Conservation (phyloP, 306 rosid genomes). For the Clitoria ternatea region DNA sequence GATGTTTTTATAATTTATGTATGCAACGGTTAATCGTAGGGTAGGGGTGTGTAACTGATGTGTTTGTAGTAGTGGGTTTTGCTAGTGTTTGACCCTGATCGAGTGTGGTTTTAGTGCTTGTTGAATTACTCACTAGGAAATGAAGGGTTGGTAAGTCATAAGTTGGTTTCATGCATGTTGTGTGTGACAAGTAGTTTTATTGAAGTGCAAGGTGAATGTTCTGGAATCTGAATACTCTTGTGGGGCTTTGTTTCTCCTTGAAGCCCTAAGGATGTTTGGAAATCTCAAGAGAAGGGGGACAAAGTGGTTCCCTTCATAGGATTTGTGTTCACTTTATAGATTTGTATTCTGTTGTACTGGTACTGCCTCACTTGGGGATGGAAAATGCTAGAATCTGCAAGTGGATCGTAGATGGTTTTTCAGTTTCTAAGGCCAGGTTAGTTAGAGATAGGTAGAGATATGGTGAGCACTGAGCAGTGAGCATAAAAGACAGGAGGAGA, state of each 20-base stretch:
- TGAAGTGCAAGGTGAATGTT: conserved; percentile 22
- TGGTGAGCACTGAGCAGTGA: conserved; percentile 20
- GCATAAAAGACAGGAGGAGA: background rate
- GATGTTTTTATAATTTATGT: background rate
- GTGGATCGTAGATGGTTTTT: background rate
- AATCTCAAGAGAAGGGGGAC: background rate
- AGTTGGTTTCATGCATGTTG: conserved; percentile 19
- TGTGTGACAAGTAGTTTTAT: background rate
- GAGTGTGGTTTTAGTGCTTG: conserved; percentile 8
- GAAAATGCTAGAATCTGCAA: background rate
- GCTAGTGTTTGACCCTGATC: conserved; percentile 17
- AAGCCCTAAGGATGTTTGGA: background rate
- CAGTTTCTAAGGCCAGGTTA: background rate
- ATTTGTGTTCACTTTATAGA: background rate
- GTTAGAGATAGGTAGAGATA: background rate
- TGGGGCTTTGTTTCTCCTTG: background rate
- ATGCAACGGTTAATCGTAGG: background rate
- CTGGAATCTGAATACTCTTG: conserved; percentile 4
- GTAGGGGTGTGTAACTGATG: background rate
- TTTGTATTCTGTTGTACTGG: background rate
- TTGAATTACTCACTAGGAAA: background rate
- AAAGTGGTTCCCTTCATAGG: background rate
- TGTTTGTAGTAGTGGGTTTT: background rate
- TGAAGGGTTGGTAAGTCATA: too few species aligned
- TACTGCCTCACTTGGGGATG: background rate